phyloP scores from a whole-genome alignment of 208 protist species.

The Trichomonas vaginalis region DNA sequence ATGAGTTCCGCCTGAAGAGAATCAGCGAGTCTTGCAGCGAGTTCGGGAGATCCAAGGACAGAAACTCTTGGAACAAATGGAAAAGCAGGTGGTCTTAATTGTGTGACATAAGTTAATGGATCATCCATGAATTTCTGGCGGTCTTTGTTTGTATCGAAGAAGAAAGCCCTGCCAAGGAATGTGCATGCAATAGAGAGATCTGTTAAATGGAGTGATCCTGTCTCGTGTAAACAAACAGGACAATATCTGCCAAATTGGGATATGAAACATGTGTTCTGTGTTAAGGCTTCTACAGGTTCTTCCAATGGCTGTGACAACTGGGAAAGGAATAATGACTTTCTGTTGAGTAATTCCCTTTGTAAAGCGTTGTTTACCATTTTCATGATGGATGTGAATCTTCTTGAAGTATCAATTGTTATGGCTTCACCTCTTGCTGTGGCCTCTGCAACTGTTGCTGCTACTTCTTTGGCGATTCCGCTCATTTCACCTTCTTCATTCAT shows the following conservation, averaged over 20 bases:
- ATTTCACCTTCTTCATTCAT: not conserved
- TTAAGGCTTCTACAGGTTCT: not conserved
- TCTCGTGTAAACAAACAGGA: not conserved
- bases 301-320: not conserved
- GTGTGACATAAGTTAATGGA: not conserved
- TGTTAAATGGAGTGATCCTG: not conserved
- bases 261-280: not conserved
- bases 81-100: not conserved
- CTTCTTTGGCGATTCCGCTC: not conserved
- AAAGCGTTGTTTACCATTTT: not conserved
- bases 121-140: not conserved
- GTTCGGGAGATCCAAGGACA: not conserved
- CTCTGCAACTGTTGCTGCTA: not conserved
- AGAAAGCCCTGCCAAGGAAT: not conserved
- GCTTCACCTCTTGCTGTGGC: not conserved
- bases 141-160: not conserved
- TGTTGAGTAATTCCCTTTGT: not conserved
- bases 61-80: not conserved
- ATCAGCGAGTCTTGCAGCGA: not conserved
- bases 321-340: not conserved
- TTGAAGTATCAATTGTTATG: not conserved
- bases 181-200: not conserved
- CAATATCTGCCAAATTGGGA: conserved; percentile 6
- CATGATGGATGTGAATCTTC: not conserved
- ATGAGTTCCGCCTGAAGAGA: not conserved